Evolutionary conservation across 768 basidiomycete genomes (phyloP).

Genomic region (Hypsizygus marmoreus): DNA sequence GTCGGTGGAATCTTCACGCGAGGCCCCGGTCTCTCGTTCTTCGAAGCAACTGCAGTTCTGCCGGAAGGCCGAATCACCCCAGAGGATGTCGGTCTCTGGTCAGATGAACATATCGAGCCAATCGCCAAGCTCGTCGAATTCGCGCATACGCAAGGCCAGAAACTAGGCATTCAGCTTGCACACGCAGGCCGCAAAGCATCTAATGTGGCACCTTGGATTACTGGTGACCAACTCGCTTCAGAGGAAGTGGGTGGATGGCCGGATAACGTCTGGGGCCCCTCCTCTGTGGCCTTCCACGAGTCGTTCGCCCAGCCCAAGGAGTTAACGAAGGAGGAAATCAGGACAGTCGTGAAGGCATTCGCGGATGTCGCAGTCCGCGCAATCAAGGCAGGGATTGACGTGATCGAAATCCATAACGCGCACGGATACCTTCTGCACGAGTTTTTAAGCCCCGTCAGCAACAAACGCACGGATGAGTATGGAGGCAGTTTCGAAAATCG

Average conservation of each 20-base stretch:
- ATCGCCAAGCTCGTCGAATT: slow-evolving; percentile 62
- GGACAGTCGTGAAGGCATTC: slow-evolving; percentile 57
- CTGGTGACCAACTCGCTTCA: slow-evolving; percentile 32
- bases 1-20: slow-evolving; percentile 57
- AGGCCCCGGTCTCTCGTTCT: slow-evolving; percentile 55
- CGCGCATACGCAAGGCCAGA: slow-evolving; percentile 70
- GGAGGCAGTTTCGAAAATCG: slow-evolving; percentile 76
- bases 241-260: slow-evolving; percentile 52
- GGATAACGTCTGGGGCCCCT: slow-evolving; percentile 58
- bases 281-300: slow-evolving; percentile 44
- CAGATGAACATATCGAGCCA: slow-evolving; percentile 52
- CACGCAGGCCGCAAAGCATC: slow-evolving; percentile 81
- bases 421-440: slow-evolving; percentile 61
- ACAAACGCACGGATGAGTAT: slow-evolving; percentile 68
- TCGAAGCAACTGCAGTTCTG: slow-evolving; percentile 69
- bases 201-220: slow-evolving; percentile 62
- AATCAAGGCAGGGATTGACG: slow-evolving; percentile 60
- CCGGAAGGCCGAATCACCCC: slow-evolving; percentile 68
- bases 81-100: slow-evolving; percentile 66
- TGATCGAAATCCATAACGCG: slow-evolving; percentile 63
- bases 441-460: slow-evolving; percentile 62
- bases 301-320: slow-evolving; percentile 55
- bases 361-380: slow-evolving; percentile 51
- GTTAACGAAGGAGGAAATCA: slow-evolving; percentile 57
- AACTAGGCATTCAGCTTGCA: slow-evolving; percentile 72